A percentile compares a stretch with the other conserved stretches of the same genome.
Evolutionary conservation across 192 early-diverging fungal species (phyloP).

Genomic region (Backusella liffmaniae): DNA sequence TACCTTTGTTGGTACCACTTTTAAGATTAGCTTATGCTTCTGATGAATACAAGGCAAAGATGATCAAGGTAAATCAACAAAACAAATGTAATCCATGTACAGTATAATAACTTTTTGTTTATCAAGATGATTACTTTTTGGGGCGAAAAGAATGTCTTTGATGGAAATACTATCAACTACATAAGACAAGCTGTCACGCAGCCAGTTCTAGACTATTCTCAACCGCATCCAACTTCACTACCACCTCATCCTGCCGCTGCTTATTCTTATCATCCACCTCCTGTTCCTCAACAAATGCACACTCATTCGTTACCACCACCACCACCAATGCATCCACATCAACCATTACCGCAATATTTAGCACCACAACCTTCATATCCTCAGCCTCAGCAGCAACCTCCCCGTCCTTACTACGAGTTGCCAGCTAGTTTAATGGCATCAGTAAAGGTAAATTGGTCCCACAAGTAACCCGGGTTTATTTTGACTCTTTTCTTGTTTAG

Average conservation of each 20-base stretch:
- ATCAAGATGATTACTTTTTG: slow-evolving; percentile 43
- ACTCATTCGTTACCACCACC: background rate
- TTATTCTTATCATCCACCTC: background rate
- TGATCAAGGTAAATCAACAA: slow-evolving; percentile 43
- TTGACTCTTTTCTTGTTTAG: background rate
- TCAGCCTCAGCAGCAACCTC: background rate
- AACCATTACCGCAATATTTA: background rate
- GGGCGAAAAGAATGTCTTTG: slow-evolving; percentile 36
- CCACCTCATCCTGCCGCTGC: background rate
- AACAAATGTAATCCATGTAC: background rate
- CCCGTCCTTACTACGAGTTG: slow-evolving; percentile 22
- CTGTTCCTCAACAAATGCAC: background rate
- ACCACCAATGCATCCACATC: background rate
- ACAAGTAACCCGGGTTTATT: too few species aligned
- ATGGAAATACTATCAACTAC: slow-evolving; percentile 21
- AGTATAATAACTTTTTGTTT: background rate
- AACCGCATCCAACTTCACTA: background rate
- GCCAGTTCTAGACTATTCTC: background rate
- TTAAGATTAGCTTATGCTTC: slow-evolving; percentile 45
- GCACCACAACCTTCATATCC: background rate
- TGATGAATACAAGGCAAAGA: slow-evolving; percentile 40
- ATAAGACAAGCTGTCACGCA: slow-evolving; percentile 33
- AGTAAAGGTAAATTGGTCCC: slow-evolving; percentile 12
- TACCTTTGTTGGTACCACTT: slow-evolving; percentile 42
- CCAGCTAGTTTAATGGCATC: slow-evolving; percentile 24